These are phyloP conservation scores for Pythium myriotylum DNA, from an alignment of 352 stramenopile genomes.

Conservation along the genomic window DNA sequence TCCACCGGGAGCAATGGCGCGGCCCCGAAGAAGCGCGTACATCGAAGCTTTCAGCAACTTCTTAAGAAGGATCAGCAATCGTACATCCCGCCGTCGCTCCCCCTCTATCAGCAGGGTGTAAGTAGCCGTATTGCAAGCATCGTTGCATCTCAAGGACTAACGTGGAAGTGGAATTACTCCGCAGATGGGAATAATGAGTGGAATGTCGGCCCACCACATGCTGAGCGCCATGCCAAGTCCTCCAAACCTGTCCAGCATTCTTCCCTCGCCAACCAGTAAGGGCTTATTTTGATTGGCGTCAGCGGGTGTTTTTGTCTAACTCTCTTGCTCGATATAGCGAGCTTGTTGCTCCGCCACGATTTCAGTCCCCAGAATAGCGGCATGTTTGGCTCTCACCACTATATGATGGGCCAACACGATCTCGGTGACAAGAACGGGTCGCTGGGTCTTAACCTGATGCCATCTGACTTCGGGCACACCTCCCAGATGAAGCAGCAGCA, in stretches of 20 bases:
- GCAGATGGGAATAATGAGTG: slow-evolving; percentile 71
- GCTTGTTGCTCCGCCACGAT: slow-evolving; percentile 77
- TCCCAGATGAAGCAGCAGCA: no score
- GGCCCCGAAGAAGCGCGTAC: slow-evolving; percentile 74
- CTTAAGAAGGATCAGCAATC: slow-evolving; percentile 74
- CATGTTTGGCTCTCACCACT: slow-evolving; percentile 46
- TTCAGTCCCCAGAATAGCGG: slow-evolving; percentile 71
- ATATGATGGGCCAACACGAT: slow-evolving; percentile 38
- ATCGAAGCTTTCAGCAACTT: slow-evolving; percentile 77
- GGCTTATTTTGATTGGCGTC: no score
- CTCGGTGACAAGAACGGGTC: slow-evolving; percentile 62
- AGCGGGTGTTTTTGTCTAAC: no score
- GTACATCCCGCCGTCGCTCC: slow-evolving; percentile 66
- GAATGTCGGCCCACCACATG: slow-evolving; percentile 62
- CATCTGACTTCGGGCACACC: slow-evolving; percentile 55
- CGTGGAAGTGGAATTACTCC: no score
- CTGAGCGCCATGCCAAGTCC: slow-evolving; percentile 63
- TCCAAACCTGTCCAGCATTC: slow-evolving; percentile 66
- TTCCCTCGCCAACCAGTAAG: slow-evolving; percentile 79
- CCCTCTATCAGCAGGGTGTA: slow-evolving; percentile 73
- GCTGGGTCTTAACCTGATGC: slow-evolving; percentile 66
- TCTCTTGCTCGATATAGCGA: no score
- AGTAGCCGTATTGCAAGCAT: slow-evolving; percentile 2
- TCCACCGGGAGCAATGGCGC: no score
- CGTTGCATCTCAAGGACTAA: slow-evolving; percentile 1